Evolutionary conservation across 176 grass and related monocot genomes (phyloP), one percentile per base, ranked within the genome.

Genomic region (Dactylis glomerata): DNA sequence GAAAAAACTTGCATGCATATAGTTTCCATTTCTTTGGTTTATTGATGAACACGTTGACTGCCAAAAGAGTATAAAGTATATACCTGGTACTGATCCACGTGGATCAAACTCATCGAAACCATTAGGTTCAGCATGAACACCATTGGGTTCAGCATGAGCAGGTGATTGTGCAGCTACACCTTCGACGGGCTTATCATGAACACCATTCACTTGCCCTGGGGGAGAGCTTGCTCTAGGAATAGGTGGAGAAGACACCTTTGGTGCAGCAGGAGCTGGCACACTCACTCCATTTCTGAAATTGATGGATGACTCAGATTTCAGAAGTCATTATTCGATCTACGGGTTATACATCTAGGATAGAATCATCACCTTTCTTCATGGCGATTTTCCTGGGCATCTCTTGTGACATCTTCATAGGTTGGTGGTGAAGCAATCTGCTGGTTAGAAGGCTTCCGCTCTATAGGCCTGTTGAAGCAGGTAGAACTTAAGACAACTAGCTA

Each of bases 21-120:
- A 23, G 10, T 74, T 73, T 56, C 34, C 37, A 26, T 68, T 31
- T 79, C 40, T 88, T 51, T 32, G 68, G 32, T 76, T 79, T 86
- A 65, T 22, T 57, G 11, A 47, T 86, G 31, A 4, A 59, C 78
- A 38, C 22, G 45, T 34, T 86, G 8, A 78, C 36, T 68, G 22
- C 63, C 10, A 47, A 73, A 68, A 55, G 19, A 55, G 2, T 81
- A 70, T 30, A 50, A 76, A 79, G 5, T 78, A 81, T 78, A 81
- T 96, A 99, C 96, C 93, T 94, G 83, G 78, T 61, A 90, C 79
- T 73, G 88, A 90, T 65, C 88, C 88, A 73, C 96, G 96, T 76
- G 96, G 96, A 92, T 99, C 93, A 63, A 99, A 99, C 86, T 96
- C 96, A 84, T 94, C 93, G 91, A 99, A 99, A 84, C 91, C 91